These are phyloP conservation scores for Xylariaceae sp. DNA, from an alignment of 2,329 filamentous ascomycete species.

Conservation along the genomic window DNA sequence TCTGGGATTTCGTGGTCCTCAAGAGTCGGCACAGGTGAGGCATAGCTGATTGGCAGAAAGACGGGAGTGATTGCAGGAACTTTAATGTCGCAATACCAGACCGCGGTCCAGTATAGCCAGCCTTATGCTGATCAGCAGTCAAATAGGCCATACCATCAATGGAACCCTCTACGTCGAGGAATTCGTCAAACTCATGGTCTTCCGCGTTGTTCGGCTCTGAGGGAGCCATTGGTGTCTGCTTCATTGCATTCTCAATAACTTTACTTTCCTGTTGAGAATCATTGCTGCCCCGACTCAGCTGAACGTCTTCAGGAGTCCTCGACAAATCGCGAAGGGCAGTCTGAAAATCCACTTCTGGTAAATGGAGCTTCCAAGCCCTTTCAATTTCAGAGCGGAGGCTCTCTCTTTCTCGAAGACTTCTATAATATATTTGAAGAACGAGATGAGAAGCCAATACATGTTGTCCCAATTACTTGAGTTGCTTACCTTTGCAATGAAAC, in stretches of 20 bases:
- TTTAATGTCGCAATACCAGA: constrained; percentile 5
- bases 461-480: background rate
- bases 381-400: background rate
- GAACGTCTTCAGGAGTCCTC: background rate
- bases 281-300: background rate
- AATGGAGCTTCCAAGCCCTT: background rate
- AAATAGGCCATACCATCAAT: constrained; percentile 15
- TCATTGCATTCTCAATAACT: background rate
- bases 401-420: background rate
- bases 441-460: background rate
- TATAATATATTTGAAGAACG: no score
- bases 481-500: background rate
- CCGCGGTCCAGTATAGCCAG: constrained; percentile 8
- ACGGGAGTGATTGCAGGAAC: background rate
- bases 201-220: background rate
- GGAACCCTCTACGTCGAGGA: background rate
- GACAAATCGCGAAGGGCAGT: background rate
- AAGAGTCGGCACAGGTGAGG: background rate
- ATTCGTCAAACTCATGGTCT: background rate
- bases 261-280: background rate
- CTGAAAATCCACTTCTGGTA: background rate
- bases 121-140: constrained; percentile 6
- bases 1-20: constrained; percentile 4
- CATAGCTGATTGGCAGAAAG: background rate
- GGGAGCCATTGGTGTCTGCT: background rate